These are phyloP conservation scores for Jaapia argillacea DNA, from an alignment of 768 basidiomycete species.

Conservation along the genomic window DNA sequence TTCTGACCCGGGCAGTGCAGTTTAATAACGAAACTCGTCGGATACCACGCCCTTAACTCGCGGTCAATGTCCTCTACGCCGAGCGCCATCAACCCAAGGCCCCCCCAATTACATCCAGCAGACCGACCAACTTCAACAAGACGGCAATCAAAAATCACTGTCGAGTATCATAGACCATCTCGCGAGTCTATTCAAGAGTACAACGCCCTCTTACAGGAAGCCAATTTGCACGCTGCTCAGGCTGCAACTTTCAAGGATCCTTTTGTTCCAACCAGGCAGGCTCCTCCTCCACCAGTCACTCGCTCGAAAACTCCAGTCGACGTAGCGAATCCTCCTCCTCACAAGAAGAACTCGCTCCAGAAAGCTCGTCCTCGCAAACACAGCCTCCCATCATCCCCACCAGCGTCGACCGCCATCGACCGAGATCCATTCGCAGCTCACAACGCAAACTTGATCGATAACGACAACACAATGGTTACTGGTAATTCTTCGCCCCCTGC, in stretches of 20 bases:
- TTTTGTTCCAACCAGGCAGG: constrained; percentile 34
- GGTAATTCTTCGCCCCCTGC: constrained; percentile 51
- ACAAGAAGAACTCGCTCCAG: constrained; percentile 47
- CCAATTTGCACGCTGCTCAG: constrained; percentile 44
- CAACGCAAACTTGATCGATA: constrained; percentile 11
- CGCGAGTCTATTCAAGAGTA: constrained; percentile 73
- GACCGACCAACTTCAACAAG: not conserved
- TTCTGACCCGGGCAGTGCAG: too few relatives aligned
- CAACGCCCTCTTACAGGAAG: constrained; percentile 57
- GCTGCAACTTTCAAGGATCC: constrained; percentile 30
- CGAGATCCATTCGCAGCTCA: constrained; percentile 49
- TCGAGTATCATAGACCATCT: constrained; percentile 71
- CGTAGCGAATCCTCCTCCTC: constrained; percentile 21
- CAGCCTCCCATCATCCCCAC: constrained; percentile 29
- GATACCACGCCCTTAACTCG: too few relatives aligned
- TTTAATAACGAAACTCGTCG: too few relatives aligned
- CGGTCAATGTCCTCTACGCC: not conserved
- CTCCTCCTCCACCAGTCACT: constrained; percentile 32
- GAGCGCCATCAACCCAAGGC: constrained; percentile 1
- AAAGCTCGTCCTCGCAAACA: constrained; percentile 51
- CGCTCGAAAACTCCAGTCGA: constrained; percentile 19
- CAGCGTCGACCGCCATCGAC: constrained; percentile 29
- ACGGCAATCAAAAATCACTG: constrained; percentile 29
- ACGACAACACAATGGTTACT: constrained; percentile 23
- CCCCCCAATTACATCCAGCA: not conserved